Evolutionary conservation across 345 rosid genomes (phyloP).

Genomic region (Passiflora organensis): DNA sequence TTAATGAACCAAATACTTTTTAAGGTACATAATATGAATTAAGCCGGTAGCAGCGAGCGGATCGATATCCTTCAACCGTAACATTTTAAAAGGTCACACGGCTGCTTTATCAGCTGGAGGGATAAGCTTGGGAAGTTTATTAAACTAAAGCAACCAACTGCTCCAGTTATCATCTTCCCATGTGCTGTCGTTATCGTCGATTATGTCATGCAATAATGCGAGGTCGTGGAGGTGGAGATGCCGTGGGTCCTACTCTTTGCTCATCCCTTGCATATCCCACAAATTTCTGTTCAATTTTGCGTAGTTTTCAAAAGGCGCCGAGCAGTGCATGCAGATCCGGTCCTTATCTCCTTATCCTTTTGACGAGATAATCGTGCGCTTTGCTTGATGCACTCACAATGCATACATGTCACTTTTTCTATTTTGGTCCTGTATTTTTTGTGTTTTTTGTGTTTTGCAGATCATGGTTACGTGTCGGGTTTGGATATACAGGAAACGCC

Average conservation of each 20-base stretch:
- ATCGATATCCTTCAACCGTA: no score
- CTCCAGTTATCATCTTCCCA: neutral
- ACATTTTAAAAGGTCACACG: no score
- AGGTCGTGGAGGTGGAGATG: neutral
- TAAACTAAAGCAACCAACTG: neutral
- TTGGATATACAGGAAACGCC: no score
- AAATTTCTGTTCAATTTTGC: neutral
- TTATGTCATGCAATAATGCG: constrained; percentile 26
- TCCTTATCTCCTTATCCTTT: constrained; percentile 43
- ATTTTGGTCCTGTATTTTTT: neutral
- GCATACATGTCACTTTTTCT: neutral
- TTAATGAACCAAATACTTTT: no score
- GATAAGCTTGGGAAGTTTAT: constrained; percentile 8
- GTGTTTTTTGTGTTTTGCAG: no score
- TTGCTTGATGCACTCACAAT: constrained; percentile 17
- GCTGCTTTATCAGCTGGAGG: no score
- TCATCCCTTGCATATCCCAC: constrained; percentile 9
- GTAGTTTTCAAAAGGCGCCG: constrained; percentile 19
- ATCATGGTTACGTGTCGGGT: no score
- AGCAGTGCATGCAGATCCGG: constrained; percentile 25
- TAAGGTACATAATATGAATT: no score
- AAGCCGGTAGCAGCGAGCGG: no score
- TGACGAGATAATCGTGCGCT: constrained; percentile 22
- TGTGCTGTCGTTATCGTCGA: constrained; percentile 20
- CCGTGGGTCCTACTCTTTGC: constrained; percentile 9